Evolutionary conservation across 352 stramenopile species (phyloP), one percentile per base, ranked within the genome.

Genomic region (Pythium graminicola): DNA sequence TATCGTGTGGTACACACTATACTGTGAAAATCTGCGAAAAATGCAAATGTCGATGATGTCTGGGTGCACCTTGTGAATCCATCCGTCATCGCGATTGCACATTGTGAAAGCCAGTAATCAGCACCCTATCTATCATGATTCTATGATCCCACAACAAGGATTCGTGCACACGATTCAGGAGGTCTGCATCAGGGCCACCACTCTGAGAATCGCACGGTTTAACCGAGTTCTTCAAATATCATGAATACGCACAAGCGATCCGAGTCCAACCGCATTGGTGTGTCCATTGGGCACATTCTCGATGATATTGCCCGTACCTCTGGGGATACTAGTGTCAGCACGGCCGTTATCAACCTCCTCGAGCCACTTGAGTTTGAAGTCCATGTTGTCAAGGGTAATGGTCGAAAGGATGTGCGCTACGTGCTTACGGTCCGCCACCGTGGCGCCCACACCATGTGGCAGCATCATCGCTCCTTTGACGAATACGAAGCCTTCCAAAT

Each of bases 401-500:
- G n/a, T n/a, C n/a, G n/a, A n/a, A n/a, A n/a, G n/a, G n/a, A n/a
- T n/a, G n/a, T n/a, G n/a, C n/a, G n/a, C n/a, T 89, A 87, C 64
- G 64, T 82, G 39, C 60, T 89, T 58, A 72, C 57, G 16, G 76
- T 86, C 40, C 65, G 50, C 10, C 65, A 73, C 45, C 43, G 60
- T 26, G 53, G 60, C 53, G 39, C 46, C 11, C 64, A 85, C 22
- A 23, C 58, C 14, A 62, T 58, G 27, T 89, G 79, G 79, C 66
- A 57, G 2, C 73, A 76, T 33, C 54, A 60, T 14, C 60, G 73
- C n/a, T 72, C 62, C 23, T 90, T 88, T 29, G 80, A 90, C 48
- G 80, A 90, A 45, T 90, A 86, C 67, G 74, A 75, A 19, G 67
- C 67, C 23, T 62, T 90, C 29, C 80, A 86, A 67, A 71, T 86